Evolutionary conservation across 2,329 filamentous ascomycete genomes (phyloP).

Genomic region (Corinectria fuckeliana): DNA sequence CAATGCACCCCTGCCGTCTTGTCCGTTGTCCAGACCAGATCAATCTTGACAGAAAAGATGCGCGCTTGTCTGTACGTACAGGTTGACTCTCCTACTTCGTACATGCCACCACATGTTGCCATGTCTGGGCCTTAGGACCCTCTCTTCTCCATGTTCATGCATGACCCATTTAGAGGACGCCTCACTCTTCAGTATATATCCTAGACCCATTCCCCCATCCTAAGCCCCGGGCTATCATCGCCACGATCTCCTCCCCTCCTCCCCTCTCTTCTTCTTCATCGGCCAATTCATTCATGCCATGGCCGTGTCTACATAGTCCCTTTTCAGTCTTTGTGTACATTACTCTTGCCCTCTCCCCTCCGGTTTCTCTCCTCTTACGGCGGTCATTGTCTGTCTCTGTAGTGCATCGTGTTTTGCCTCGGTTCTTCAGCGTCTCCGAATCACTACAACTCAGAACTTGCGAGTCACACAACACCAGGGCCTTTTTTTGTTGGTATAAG

Average conservation of each 20-base stretch:
- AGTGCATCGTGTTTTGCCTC: conserved; percentile 37
- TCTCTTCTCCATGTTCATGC: conserved; percentile 48
- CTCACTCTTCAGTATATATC: conserved; percentile 53
- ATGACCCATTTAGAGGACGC: conserved; percentile 40
- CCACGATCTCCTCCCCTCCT: conserved; percentile 37
- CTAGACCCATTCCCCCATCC: conserved; percentile 49
- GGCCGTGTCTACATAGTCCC: conserved; percentile 38
- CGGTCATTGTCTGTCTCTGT: conserved; percentile 33
- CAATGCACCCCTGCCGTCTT: conserved; percentile 40
- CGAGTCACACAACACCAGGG: conserved; percentile 23
- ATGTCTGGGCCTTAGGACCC: conserved; percentile 40
- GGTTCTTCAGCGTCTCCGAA: conserved; percentile 37
- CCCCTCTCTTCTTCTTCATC: conserved; percentile 31
- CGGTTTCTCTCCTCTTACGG: conserved; percentile 28
- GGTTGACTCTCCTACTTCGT: conserved; percentile 33
- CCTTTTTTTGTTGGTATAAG: conserved; percentile 5
- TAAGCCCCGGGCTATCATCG: conserved; percentile 39
- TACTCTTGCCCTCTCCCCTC: conserved; percentile 26
- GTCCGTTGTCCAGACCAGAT: conserved; percentile 40
- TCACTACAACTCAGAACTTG: conserved; percentile 27
- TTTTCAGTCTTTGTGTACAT: conserved; percentile 38
- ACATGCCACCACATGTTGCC: conserved; percentile 29
- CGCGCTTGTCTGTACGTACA: conserved; percentile 38
- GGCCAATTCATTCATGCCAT: conserved; percentile 35
- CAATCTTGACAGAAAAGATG: conserved; percentile 39